phyloP scores from a whole-genome alignment of 768 basidiomycete genomes.

The Collybia mongolica region DNA sequence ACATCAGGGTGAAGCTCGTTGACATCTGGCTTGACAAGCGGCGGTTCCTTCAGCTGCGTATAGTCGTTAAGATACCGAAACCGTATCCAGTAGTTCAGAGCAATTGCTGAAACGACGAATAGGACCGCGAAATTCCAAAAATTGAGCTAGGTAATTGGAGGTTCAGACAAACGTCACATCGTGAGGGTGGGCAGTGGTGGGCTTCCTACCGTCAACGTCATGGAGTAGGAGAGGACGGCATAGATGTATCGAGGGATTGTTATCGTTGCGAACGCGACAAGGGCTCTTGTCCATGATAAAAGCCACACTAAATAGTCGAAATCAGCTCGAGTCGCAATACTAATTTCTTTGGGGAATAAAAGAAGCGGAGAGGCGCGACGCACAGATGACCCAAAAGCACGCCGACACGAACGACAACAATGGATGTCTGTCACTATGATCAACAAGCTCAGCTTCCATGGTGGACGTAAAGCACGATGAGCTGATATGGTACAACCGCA shows the following conservation, averaged over 20 bases:
- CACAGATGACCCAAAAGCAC: conserved; percentile 82
- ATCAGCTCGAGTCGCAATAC: not conserved
- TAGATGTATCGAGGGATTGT: conserved; percentile 80
- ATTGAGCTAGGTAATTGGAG: conserved; percentile 57
- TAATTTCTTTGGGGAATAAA: no score
- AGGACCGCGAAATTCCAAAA: conserved; percentile 89
- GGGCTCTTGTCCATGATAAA: conserved; percentile 70
- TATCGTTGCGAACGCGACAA: conserved; percentile 81
- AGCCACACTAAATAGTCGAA: conserved; percentile 61
- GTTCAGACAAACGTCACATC: not conserved
- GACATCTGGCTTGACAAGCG: conserved; percentile 77
- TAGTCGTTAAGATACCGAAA: conserved; percentile 78
- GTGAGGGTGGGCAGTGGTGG: conserved; percentile 15
- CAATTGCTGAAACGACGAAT: conserved; percentile 63
- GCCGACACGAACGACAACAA: conserved; percentile 76
- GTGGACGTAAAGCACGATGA: not conserved
- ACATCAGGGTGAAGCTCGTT: conserved; percentile 92
- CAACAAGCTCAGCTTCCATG: conserved; percentile 39
- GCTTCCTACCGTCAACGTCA: conserved; percentile 73
- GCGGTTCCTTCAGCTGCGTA: conserved; percentile 76
- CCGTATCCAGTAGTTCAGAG: conserved; percentile 82
- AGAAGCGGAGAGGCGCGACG: conserved; percentile 27
- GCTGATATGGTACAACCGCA: conserved; percentile 4
- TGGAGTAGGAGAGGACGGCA: conserved; percentile 77
- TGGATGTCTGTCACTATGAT: conserved; percentile 55